A percentile compares a stretch with the other conserved stretches of the same genome.
phyloP scores from a whole-genome alignment of 1,284 basidiomycete genomes.

The Wolfiporia cocos region DNA sequence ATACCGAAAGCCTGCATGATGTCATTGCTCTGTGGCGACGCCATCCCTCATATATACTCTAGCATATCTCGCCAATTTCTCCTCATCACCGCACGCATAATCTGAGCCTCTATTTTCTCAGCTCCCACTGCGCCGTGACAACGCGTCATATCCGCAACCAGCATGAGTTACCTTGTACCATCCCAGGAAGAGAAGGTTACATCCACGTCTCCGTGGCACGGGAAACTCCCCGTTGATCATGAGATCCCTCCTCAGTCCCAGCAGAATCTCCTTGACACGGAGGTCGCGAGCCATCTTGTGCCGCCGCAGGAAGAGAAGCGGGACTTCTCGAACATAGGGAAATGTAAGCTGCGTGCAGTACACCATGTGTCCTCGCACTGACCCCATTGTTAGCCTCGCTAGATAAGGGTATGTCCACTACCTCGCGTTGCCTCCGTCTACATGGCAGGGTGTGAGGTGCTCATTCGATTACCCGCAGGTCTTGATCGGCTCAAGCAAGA shows the following conservation, averaged over 20 bases:
- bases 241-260: conserved; percentile 5
- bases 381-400: conserved; percentile 2
- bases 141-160: too few relatives aligned
- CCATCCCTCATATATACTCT: too few relatives aligned
- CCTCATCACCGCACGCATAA: too few relatives aligned
- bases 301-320: conserved; percentile 17
- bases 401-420: conserved; percentile 7
- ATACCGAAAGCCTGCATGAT: too few relatives aligned
- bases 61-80: too few relatives aligned
- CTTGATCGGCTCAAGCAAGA: conserved; percentile 11
- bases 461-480: conserved; percentile 7
- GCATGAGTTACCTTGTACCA: conserved; percentile 16
- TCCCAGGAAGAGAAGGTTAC: conserved; percentile 14
- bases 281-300: conserved; percentile 11
- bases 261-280: neutral
- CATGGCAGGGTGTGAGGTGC: too few relatives aligned
- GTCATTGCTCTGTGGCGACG: too few relatives aligned
- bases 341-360: conserved; percentile 2
- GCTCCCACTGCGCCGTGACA: too few relatives aligned
- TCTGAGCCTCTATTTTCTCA: too few relatives aligned
- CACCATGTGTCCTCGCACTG: neutral
- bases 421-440: too few relatives aligned
- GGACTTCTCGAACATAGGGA: neutral
- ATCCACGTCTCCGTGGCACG: conserved; percentile 4
- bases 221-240: conserved; percentile 10